Base-by-base conservation (phyloP, 768 basidiomycete genomes). In the Tulasnella sp. region DNA sequence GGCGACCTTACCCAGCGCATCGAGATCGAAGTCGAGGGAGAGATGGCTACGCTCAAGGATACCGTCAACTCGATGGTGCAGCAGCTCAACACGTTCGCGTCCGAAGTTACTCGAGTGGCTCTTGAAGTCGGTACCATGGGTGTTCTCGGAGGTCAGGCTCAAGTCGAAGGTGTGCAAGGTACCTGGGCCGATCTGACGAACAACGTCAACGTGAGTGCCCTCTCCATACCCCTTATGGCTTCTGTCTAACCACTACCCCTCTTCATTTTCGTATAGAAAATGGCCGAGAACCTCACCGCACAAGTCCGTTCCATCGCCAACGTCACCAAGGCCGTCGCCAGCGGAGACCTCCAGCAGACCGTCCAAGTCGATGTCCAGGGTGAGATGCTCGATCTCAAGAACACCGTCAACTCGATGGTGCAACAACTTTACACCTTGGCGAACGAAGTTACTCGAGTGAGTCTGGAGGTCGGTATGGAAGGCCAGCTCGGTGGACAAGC, bases 251-350 rank as follows among this genome's bases (percentile, higher is more conserved):
- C 14, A n/a, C n/a, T n/a, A 16, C 18, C 39, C 39, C 46, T 46
- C 39, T 40, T 40, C 39, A 10, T 40, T n/a, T n/a, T n/a, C n/a
- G 79, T 71, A 31, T 46, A 81, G 80, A 79, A 80, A 75, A 83
- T 83, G 94, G 94, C 94, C 71, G 92, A 93, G 90, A 96, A 96
- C 82, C 85, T 96, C 84, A 96, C 94, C 74, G 92, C 93, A 81
- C 94, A 96, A 89, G 95, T 96, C 81, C 92, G 97, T 79, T 94
- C 93, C 74, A 96, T 96, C 82, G 94, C 96, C 0, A 89, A 93
- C 82, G 97, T 99, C 56, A 98, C 97, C 31, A 97, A 95, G 85
- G 97, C 97, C 18, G 96, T 99, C 52, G 96, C 97, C 2, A 89
- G 91, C 46, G 97, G 97, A 39, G 96, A 99, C 84, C 88, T 99